A percentile compares a stretch with the other conserved stretches of the same genome.
phyloP scores from a whole-genome alignment of 805 yeast species.

The Yarrowia sp. region DNA sequence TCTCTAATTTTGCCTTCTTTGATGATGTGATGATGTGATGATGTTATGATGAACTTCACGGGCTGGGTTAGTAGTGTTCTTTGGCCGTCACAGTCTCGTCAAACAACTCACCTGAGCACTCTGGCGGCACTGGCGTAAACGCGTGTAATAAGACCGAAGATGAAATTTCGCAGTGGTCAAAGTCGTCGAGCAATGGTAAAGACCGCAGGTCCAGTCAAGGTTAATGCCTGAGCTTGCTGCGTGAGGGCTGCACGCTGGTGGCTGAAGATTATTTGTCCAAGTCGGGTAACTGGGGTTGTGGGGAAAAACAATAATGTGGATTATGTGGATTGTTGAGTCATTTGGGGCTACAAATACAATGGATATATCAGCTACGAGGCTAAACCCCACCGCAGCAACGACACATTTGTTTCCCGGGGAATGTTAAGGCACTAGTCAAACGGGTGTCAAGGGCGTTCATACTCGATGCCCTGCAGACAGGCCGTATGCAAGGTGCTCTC shows the following conservation, averaged over 20 bases:
- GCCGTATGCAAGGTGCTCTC: conserved; percentile 6
- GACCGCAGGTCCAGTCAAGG: conserved; percentile 7
- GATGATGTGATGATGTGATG: too few species aligned
- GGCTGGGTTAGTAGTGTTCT: neutral
- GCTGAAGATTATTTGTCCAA: neutral
- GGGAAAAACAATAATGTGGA: neutral
- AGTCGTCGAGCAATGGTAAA: conserved; percentile 20
- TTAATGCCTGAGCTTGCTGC: conserved; percentile 21
- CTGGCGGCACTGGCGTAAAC: neutral
- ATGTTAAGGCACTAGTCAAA: neutral
- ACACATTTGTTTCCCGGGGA: neutral
- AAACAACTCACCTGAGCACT: neutral
- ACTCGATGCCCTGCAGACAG: neutral
- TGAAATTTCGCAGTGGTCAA: neutral
- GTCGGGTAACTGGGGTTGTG: conserved; percentile 9
- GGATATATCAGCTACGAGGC: neutral
- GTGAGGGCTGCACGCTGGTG: neutral
- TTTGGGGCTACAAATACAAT: neutral
- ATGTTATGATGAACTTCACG: neutral
- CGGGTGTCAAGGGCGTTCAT: neutral
- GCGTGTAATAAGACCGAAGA: neutral
- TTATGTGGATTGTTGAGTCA: neutral
- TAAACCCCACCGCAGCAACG: neutral
- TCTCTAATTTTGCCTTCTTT: too few species aligned
- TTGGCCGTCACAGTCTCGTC: neutral